These are phyloP conservation scores for Aureobasidium sp. DNA, from an alignment of 2,329 filamentous ascomycete species.

Conservation along the genomic window DNA sequence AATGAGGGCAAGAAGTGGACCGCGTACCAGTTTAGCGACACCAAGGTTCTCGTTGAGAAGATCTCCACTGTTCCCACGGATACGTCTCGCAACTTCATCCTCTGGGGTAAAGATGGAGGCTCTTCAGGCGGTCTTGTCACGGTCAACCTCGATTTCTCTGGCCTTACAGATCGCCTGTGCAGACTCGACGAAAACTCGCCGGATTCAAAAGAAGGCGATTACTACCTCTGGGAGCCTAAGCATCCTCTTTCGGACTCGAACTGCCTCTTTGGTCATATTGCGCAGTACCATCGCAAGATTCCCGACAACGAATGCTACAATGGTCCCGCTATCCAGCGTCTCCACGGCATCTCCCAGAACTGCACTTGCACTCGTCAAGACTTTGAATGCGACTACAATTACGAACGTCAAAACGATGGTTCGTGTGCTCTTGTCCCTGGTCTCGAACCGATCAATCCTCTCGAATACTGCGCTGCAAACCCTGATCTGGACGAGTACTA, in stretches of 20 bases:
- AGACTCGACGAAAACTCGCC: conserved; percentile 54
- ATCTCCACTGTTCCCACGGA: conserved; percentile 86
- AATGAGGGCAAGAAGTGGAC: conserved; percentile 77
- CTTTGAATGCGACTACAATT: conserved; percentile 98
- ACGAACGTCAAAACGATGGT: conserved; percentile 66
- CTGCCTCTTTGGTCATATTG: conserved; percentile 87
- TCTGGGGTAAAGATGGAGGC: conserved; percentile 69
- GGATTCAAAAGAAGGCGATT: conserved; percentile 56
- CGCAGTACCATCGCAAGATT: conserved; percentile 87
- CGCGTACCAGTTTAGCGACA: conserved; percentile 61
- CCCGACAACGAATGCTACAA: conserved; percentile 74
- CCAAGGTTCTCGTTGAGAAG: conserved; percentile 63
- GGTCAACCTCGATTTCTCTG: conserved; percentile 82
- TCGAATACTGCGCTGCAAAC: conserved; percentile 51
- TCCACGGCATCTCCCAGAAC: conserved; percentile 63
- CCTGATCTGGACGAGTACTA: conserved; percentile 69
- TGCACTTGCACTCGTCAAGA: conserved; percentile 79
- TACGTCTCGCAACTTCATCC: conserved; percentile 79
- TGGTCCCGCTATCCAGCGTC: conserved; percentile 56
- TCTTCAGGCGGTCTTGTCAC: conserved; percentile 56
- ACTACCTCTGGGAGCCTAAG: conserved; percentile 77
- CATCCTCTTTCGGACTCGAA: conserved; percentile 71
- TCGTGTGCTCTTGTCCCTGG: conserved; percentile 72
- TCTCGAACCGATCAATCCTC: conserved; percentile 54
- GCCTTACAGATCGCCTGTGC: conserved; percentile 64